Base-by-base conservation (phyloP, 2,329 filamentous ascomycete species). In the Phialophora verrucosa region DNA sequence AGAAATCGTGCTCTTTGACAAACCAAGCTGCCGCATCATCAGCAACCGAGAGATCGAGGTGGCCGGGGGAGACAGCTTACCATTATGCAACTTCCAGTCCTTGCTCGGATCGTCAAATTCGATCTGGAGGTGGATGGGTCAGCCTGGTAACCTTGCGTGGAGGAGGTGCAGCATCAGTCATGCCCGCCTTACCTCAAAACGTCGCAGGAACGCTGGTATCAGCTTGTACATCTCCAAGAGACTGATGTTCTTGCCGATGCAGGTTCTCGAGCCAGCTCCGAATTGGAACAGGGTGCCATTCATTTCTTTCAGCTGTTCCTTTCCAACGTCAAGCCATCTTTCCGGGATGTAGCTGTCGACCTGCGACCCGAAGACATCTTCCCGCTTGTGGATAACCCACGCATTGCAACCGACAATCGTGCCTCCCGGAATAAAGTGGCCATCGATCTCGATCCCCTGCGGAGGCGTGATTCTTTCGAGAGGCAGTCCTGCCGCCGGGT, bases 331-430 rank as follows among this genome's bases (percentile, higher is more conserved):
- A 3, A 84, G 73, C 84, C 90, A 93, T 51, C 91, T 78, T 76
- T 93, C 90, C 0, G 91, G 91, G 12, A 87, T 78, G 75, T 85
- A 94, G 0, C 75, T 77, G 53, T 92, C 87, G 0, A 87, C 86
- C 67, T 93, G 88, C 0, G 81, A 75, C 1, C 90, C 90, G 72
- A 91, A 94, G 32, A 93, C 81, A 62, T 88, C 86, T 4, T 83
- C 81, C 2, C 87, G 83, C 2, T 88, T 84, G 73, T 93, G 90
- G 38, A 93, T 81, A 17, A 92, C 86, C 90, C 90, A 93, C 0
- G 90, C 86, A 60, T 87, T 91, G 74, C 87, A 90, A 6, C 91
- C 91, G 0, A 92, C 89, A 65, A 91, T 88, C 0, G 90, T 91
- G 6, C 90, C 90, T 1, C 87, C 90, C 3, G 85, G 85, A 31